Conservation (phyloP, 73 alveolate genomes). For the Tetrahymena elliotti region DNA sequence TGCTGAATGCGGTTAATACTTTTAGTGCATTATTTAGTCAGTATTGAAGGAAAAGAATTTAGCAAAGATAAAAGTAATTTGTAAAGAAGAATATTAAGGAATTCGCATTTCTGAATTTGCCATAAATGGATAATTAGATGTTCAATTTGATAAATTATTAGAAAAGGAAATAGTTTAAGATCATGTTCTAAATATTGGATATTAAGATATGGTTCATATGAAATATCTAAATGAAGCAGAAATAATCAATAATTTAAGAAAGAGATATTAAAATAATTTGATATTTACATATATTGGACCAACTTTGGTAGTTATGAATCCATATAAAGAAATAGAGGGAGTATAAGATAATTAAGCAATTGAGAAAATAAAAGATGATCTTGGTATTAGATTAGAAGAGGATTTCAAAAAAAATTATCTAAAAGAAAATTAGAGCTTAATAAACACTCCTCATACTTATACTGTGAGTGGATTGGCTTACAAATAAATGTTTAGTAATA, state of each 20-base stretch:
- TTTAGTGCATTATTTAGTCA: neutral
- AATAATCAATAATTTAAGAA: constrained; percentile 66
- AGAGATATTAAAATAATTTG: constrained; percentile 69
- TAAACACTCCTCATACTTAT: constrained; percentile 82
- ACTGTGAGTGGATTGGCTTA: constrained; percentile 82
- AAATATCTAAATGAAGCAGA: constrained; percentile 67
- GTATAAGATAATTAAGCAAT: neutral
- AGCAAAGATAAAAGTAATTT: neutral
- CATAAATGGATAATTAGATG: neutral
- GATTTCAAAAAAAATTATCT: neutral
- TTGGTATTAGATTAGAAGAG: neutral
- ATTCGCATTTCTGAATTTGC: neutral
- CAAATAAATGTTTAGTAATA: constrained; percentile 65
- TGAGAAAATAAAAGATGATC: neutral
- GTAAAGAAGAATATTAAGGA: neutral
- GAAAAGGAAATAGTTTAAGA: neutral
- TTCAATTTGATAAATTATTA: neutral
- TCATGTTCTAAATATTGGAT: constrained; percentile 5
- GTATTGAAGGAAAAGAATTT: neutral
- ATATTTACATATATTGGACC: constrained; percentile 96
- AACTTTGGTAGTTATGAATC: constrained; percentile 85
- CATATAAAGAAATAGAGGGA: constrained; percentile 66
- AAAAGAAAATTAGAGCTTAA: neutral
- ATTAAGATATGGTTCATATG: constrained; percentile 75
- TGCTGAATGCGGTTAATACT: neutral